Evolutionary conservation across 73 alveolate species (phyloP).

Genomic region (Paramecium caudatum): DNA sequence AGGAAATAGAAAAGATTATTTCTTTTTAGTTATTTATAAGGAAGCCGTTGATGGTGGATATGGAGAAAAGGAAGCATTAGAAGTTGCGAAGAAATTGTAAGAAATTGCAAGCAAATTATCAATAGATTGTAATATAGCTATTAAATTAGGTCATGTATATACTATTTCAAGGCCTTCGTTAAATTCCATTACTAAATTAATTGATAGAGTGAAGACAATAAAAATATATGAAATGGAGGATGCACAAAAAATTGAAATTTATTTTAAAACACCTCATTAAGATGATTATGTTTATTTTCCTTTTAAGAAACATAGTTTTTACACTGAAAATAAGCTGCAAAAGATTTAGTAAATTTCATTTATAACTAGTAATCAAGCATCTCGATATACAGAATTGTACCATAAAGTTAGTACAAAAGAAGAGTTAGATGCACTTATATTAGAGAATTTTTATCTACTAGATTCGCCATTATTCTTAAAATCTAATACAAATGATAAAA

Average conservation of each 20-base stretch:
- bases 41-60: conserved; percentile 57
- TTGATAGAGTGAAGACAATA: background rate
- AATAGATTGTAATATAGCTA: background rate
- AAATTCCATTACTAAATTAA: background rate
- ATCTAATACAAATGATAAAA: background rate
- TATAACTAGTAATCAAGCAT: background rate
- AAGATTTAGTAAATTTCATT: conserved; percentile 7
- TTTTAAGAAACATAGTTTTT: conserved; percentile 52
- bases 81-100: conserved; percentile 27
- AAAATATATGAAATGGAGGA: conserved; percentile 41
- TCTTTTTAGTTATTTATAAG: conserved; percentile 42
- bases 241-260: conserved; percentile 17
- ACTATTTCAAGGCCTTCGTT: conserved; percentile 9
- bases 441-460: conserved; percentile 26
- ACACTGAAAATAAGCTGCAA: background rate
- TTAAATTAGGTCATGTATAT: background rate
- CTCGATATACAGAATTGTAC: conserved; percentile 19
- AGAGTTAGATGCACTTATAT: background rate
- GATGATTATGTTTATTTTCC: conserved; percentile 60
- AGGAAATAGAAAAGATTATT: conserved; percentile 20
- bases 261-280: conserved; percentile 47
- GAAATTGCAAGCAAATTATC: background rate
- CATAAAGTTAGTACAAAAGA: conserved; percentile 15
- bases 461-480: conserved; percentile 37
- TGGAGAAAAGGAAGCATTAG: conserved; percentile 52